phyloP scores from a whole-genome alignment of 2,329 filamentous ascomycete species.

The Phoma sp. region DNA sequence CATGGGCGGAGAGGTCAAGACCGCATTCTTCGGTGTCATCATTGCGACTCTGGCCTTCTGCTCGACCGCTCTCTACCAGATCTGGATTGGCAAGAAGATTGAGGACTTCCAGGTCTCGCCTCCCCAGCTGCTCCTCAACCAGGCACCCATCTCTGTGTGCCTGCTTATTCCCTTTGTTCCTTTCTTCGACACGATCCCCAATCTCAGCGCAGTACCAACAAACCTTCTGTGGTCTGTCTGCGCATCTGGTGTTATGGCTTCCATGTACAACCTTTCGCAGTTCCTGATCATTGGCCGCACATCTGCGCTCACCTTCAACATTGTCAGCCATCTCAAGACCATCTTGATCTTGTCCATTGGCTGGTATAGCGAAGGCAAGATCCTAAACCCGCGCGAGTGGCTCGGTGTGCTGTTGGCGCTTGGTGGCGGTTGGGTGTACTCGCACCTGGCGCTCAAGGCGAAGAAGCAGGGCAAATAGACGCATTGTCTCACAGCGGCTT shows the following conservation, averaged over 20 bases:
- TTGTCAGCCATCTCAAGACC: conserved; percentile 55
- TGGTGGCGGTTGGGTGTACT: conserved; percentile 56
- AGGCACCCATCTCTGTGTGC: conserved; percentile 55
- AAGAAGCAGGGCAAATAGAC: conserved; percentile 43
- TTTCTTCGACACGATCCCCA: conserved; percentile 54
- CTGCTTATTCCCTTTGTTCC: conserved; percentile 54
- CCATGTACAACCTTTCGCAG: conserved; percentile 52
- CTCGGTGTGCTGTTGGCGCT: conserved; percentile 55
- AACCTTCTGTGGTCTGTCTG: conserved; percentile 52
- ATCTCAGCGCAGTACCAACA: conserved; percentile 47
- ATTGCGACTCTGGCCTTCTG: conserved; percentile 55
- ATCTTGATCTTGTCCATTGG: conserved; percentile 56
- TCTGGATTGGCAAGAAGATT: conserved; percentile 60
- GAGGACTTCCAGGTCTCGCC: conserved; percentile 55
- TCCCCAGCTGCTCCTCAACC: conserved; percentile 56
- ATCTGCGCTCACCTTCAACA: conserved; percentile 51
- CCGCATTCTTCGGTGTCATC: conserved; percentile 52
- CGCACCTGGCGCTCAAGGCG: conserved; percentile 50
- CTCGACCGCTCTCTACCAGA: conserved; percentile 57
- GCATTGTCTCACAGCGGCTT: not conserved
- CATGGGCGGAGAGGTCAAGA: conserved; percentile 52
- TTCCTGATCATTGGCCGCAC: conserved; percentile 53
- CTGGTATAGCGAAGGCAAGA: conserved; percentile 55
- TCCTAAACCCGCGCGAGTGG: conserved; percentile 49
- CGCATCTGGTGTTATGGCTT: conserved; percentile 54